Base-by-base conservation (phyloP, 192 early-diverging fungal genomes). In the Backusella tuberculispora region DNA sequence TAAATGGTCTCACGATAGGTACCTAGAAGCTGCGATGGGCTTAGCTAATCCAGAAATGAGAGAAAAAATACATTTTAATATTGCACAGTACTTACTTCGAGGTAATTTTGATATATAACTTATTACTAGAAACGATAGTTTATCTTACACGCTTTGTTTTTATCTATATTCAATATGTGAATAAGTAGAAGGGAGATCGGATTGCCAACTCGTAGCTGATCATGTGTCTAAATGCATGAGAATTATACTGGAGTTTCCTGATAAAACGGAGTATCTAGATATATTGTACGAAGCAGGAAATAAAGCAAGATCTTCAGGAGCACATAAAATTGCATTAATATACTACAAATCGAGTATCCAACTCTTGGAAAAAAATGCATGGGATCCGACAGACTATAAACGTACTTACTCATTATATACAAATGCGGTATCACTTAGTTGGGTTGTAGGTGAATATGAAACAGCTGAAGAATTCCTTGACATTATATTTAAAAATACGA, bases 1-100 rank as follows among this genome's bases (percentile, higher is more conserved):
- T 44, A 80, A 75, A 60, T 80, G 74, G 71, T 72, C 70, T 21
- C 79, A 80, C 50, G 79, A 80, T 60, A 63, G 74, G 26, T 80
- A 73, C 37, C 69, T 75, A 37, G 74, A 75, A 63, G 79, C 79
- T 7, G 79, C 79, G 5, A 80, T 80, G 79, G 64, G 50, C 6
- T 53, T 80, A 12, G 79, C 71, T 40, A 21, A 75, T 42, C 66
- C 74, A 8, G 73, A 60, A 19, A 44, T 63, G 4, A 46, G 74
- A 34, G 74, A 76, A 56, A 71, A 40, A 9, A 80, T 80, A 4
- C 79, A 80, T 73, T 73, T 73, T 5, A 80, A 73, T n/a, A 76
- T 80, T 41, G 74, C 74, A 3, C 24, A 73, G 14, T 73, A 50
- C 9, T 56, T 76, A 42, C 24, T 80, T 4, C 60, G 71, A 66